Base-by-base conservation (phyloP, 805 yeast genomes). In the Wilhelminamyces savonicus region DNA sequence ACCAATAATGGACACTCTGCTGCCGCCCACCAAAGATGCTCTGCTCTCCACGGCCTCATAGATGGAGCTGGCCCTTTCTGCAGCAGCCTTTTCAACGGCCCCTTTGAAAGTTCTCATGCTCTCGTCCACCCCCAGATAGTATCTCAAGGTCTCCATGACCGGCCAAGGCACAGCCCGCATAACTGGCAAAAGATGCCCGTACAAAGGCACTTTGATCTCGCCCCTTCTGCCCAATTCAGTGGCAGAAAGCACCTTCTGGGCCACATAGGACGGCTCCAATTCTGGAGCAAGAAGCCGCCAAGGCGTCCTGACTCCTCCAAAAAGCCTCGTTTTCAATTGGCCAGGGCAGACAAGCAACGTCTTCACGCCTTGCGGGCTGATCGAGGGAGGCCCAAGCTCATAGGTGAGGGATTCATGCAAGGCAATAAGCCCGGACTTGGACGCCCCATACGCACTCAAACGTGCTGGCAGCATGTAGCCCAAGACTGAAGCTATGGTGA, bases 381-480 rank as follows among this genome's bases (percentile, higher is more conserved):
- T 48, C 5, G 67, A 54, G 0, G 75, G 71, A 0, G 72, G 66
- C 0, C 81, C 78, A 17, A 82, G 48, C 52, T 82, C 92, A 45
- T 74, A 76, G 0, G 82, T 74, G 21, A 90, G 57, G 1, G 90
- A 77, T 50, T 84, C 94, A 50, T 88, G 97, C 24, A 87, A 57
- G 0, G 90, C 87, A 30, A 90, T 74, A 17, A 85, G 55, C 0
- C 94, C 97, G 0, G 94, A 79, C 51, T 90, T 90, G 11, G 94
- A 74, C 0, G 97, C 95, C 0, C 95, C 95, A 48, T 90, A 90
- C 0, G 82, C 82, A 26, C 79, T 78, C 34, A 85, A 63, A 14
- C 81, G 65, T 7, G 94, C 88, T 0, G 97, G 97, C 0, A 92
- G 71, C 65, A 83, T 69, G 39, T 80, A 78, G 0, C 96, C 97